phyloP scores from a whole-genome alignment of 73 alveolate species.

The Paramecium primaurelia region DNA sequence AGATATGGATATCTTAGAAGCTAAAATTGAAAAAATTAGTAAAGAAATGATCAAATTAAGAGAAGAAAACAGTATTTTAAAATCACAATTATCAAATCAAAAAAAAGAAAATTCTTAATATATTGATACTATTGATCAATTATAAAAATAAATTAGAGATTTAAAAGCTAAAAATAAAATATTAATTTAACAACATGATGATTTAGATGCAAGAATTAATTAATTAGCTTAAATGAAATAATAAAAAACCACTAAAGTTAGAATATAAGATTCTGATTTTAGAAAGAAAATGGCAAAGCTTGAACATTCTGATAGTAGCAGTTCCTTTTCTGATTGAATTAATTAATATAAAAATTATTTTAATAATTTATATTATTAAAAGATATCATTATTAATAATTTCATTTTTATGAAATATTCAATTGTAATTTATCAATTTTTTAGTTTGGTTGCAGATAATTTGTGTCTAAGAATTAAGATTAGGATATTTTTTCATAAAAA shows the following conservation, averaged over 20 bases:
- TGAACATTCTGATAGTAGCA: constrained; percentile 10
- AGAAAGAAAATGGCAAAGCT: background rate
- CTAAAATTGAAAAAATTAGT: constrained; percentile 41
- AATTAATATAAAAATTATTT: no score
- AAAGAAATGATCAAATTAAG: constrained; percentile 30
- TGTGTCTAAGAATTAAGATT: background rate
- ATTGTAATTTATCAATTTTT: background rate
- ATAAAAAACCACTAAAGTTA: background rate
- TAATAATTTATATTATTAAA: no score
- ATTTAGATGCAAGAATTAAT: background rate
- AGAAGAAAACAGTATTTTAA: constrained; percentile 23
- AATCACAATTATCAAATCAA: background rate
- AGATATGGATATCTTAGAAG: constrained; percentile 28
- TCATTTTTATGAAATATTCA: background rate
- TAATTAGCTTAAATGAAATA: background rate
- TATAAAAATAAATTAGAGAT: constrained; percentile 2
- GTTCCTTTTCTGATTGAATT: constrained; percentile 42
- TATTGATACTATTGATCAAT: background rate
- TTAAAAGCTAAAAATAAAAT: constrained; percentile 10
- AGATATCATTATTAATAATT: no score
- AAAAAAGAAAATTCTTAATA: background rate
- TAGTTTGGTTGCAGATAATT: no score
- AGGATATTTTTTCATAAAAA: background rate
- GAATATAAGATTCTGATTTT: background rate
- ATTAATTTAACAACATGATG: constrained; percentile 23